Percentiles rank a stretch among this genome's conserved stretches.
Evolutionary conservation across 257 asterid species (phyloP).

Genomic region (Solanum peruvianum): DNA sequence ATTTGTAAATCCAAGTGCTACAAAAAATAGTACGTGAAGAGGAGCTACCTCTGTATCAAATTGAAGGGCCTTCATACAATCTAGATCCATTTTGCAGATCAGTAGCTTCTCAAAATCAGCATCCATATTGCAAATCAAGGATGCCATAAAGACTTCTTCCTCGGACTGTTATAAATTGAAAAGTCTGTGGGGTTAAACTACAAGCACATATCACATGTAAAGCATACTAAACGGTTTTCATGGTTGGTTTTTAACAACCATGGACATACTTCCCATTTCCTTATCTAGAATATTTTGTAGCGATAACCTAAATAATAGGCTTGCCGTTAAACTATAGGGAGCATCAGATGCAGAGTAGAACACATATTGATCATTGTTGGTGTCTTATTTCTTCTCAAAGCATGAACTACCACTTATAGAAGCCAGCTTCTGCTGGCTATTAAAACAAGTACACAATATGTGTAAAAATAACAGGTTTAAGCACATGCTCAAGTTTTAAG

Average conservation of each 20-base stretch:
- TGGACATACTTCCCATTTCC: neutral
- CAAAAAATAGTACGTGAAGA: neutral
- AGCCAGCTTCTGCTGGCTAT: neutral
- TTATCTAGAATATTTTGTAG: neutral
- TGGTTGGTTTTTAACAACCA: neutral
- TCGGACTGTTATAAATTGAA: slow-evolving; percentile 40
- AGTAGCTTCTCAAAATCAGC: slow-evolving; percentile 63
- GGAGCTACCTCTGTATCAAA: slow-evolving; percentile 73
- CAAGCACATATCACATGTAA: neutral
- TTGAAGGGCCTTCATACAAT: slow-evolving; percentile 66
- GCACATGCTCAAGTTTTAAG: neutral
- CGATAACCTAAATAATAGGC: neutral
- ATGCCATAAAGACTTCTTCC: slow-evolving; percentile 73
- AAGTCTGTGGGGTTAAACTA: neutral
- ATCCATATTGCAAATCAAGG: slow-evolving; percentile 84
- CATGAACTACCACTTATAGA: neutral
- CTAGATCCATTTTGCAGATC: slow-evolving; percentile 89
- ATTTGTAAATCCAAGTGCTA: neutral
- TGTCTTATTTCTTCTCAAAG: neutral
- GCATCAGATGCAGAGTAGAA: neutral
- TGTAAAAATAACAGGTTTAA: neutral
- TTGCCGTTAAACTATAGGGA: neutral
- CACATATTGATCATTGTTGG: neutral
- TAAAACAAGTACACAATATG: neutral
- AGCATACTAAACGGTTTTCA: neutral